These are phyloP conservation scores for Austroboletus festivus DNA, from an alignment of 768 basidiomycete genomes.

Conservation along the genomic window DNA sequence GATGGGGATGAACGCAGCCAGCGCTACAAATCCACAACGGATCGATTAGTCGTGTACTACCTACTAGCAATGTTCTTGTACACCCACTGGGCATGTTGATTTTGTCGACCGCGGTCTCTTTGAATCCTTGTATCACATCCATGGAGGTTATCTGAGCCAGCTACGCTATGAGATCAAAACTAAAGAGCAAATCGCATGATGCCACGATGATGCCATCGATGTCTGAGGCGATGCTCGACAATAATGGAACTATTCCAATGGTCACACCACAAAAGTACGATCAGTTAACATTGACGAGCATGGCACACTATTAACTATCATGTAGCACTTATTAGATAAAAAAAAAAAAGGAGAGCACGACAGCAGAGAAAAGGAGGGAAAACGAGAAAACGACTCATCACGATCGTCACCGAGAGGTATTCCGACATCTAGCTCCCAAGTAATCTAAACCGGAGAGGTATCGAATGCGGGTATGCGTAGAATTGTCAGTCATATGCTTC, in stretches of 20 bases:
- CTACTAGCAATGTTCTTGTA: background rate
- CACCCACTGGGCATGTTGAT: slow-evolving; percentile 36
- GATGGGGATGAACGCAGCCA: slow-evolving; percentile 46
- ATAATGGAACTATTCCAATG: too few species aligned
- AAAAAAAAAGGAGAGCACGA: slow-evolving; percentile 6
- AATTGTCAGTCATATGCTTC: slow-evolving; percentile 9
- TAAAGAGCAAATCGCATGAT: background rate
- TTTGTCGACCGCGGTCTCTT: slow-evolving; percentile 29
- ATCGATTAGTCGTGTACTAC: slow-evolving; percentile 2
- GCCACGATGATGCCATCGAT: too few species aligned
- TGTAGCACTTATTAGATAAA: background rate
- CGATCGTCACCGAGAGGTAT: background rate
- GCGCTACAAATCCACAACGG: slow-evolving; percentile 33
- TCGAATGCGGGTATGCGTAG: slow-evolving; percentile 12
- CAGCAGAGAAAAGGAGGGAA: background rate
- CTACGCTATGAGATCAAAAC: background rate
- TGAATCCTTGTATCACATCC: slow-evolving; percentile 35
- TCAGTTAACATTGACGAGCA: too few species aligned
- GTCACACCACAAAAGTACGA: too few species aligned
- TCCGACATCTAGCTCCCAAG: slow-evolving; percentile 4
- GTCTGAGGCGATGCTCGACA: too few species aligned
- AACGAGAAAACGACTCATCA: background rate
- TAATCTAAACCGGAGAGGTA: slow-evolving; percentile 16
- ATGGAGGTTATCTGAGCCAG: slow-evolving; percentile 25
- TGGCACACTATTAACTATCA: too few species aligned